Conservation (phyloP, 2,329 filamentous ascomycete genomes). For the Colletotrichum kahawae region DNA sequence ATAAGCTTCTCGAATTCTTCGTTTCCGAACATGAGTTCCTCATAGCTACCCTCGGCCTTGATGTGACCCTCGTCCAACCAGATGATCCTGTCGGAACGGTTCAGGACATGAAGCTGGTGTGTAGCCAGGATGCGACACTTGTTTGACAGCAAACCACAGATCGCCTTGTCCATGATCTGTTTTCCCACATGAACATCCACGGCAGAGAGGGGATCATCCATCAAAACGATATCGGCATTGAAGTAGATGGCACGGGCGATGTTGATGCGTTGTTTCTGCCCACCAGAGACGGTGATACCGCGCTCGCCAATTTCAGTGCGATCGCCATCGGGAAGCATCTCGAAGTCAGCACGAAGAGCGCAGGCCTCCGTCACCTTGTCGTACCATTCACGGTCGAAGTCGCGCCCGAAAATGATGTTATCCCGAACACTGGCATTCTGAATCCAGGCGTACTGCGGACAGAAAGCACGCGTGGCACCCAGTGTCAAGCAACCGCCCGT, state of each 20-base stretch:
- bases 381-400: constrained; percentile 78
- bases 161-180: constrained; percentile 90
- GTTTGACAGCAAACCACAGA: constrained; percentile 83
- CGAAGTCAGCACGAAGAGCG: constrained; percentile 81
- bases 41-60: constrained; percentile 84
- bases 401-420: constrained; percentile 89
- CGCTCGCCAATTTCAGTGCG: constrained; percentile 91
- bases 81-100: constrained; percentile 86
- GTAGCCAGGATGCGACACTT: constrained; percentile 92
- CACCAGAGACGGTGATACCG: constrained; percentile 92
- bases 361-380: constrained; percentile 81
- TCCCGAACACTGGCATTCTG: constrained; percentile 86
- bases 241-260: constrained; percentile 85
- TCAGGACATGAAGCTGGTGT: constrained; percentile 91
- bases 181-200: constrained; percentile 73
- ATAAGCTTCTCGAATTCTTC: constrained; percentile 79
- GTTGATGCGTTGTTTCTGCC: constrained; percentile 93
- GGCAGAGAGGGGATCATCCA: constrained; percentile 72
- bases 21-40: constrained; percentile 81
- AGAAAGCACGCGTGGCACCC: constrained; percentile 84
- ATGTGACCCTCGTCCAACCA: constrained; percentile 89
- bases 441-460: constrained; percentile 96
- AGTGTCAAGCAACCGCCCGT: constrained; percentile 75
- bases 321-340: constrained; percentile 88
- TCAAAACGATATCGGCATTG: constrained; percentile 68